phyloP scores from a whole-genome alignment of 495 filamentous ascomycete species.

The Trichoderma reesei region DNA sequence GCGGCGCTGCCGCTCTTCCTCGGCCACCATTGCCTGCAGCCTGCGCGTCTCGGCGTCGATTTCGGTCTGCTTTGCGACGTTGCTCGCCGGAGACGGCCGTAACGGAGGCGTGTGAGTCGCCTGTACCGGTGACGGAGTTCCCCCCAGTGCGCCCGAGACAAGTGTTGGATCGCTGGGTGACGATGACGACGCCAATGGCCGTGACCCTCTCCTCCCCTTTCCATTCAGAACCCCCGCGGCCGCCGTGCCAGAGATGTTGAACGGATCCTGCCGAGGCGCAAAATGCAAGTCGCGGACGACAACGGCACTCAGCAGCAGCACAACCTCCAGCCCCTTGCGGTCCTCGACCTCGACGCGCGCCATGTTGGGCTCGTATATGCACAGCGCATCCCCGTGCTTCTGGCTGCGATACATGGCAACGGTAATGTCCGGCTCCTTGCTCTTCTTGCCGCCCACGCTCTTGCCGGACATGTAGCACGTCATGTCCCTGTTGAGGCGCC shows the following conservation, averaged over 20 bases:
- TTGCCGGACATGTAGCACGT: slow-evolving; percentile 74
- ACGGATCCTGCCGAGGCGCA: slow-evolving; percentile 53
- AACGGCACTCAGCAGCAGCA: slow-evolving; percentile 69
- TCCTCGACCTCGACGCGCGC: slow-evolving; percentile 88
- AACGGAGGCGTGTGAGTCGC: slow-evolving; percentile 17
- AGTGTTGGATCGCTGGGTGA: slow-evolving; percentile 11
- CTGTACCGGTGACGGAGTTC: slow-evolving; percentile 14
- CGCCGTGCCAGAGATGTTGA: slow-evolving; percentile 55
- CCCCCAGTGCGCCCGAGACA: slow-evolving; percentile 23
- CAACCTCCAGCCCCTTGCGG: slow-evolving; percentile 84
- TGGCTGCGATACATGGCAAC: slow-evolving; percentile 63
- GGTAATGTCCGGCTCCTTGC: slow-evolving; percentile 88
- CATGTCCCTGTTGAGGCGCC: slow-evolving; percentile 69
- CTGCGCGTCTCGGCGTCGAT: slow-evolving; percentile 56
- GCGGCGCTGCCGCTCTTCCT: slow-evolving; percentile 12
- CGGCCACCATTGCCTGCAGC: slow-evolving; percentile 46
- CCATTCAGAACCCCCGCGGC: too few species aligned
- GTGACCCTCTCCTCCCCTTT: slow-evolving; percentile 18
- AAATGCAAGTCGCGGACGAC: slow-evolving; percentile 86
- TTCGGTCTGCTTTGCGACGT: slow-evolving; percentile 46
- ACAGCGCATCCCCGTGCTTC: slow-evolving; percentile 42
- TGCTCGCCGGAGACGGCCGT: slow-evolving; percentile 24
- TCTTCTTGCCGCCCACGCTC: slow-evolving; percentile 59
- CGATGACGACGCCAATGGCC: slow-evolving; percentile 14
- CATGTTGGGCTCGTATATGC: slow-evolving; percentile 87